Evolutionary conservation across 768 basidiomycete species (phyloP).

Genomic region (Cyclocybe aegerita): DNA sequence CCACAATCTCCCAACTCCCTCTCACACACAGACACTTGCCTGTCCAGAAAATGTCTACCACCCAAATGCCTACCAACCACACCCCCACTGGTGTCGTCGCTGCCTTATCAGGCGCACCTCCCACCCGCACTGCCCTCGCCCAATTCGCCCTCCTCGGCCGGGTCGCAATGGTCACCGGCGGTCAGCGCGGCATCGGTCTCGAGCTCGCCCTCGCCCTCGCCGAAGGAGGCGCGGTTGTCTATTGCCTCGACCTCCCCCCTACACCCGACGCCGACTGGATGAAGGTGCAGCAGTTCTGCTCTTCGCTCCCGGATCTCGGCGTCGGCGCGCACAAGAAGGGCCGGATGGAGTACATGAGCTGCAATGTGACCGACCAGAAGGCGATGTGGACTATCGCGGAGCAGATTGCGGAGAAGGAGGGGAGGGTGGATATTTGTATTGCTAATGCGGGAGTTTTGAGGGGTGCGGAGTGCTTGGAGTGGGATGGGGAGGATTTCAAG

Average conservation of each 20-base stretch:
- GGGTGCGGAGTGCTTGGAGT: slow-evolving; percentile 52
- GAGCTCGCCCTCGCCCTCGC: slow-evolving; percentile 25
- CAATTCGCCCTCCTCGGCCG: slow-evolving; percentile 19
- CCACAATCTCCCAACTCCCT: background rate
- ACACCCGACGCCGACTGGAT: slow-evolving; percentile 49
- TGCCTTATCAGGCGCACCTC: slow-evolving; percentile 1
- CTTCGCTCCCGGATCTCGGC: slow-evolving; percentile 20
- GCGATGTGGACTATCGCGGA: slow-evolving; percentile 44
- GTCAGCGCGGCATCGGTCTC: slow-evolving; percentile 26
- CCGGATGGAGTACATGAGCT: slow-evolving; percentile 46
- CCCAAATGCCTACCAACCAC: background rate
- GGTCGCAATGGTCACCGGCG: slow-evolving; percentile 25
- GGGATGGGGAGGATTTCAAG: slow-evolving; percentile 52
- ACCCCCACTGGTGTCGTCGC: slow-evolving; percentile 6
- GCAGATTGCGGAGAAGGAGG: slow-evolving; percentile 57
- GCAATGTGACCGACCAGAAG: slow-evolving; percentile 58
- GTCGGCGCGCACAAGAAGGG: slow-evolving; percentile 20
- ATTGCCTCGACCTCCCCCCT: slow-evolving; percentile 61
- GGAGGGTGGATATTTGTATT: slow-evolving; percentile 61
- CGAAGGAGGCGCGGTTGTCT: slow-evolving; percentile 33
- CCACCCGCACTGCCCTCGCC: slow-evolving; percentile 15
- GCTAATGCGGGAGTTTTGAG: slow-evolving; percentile 66
- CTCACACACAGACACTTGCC: background rate
- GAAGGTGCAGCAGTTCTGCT: slow-evolving; percentile 45
- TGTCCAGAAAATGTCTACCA: background rate